These are phyloP conservation scores for Tripterygium wilfordii DNA, from an alignment of 177 flowering plant species.

Conservation along the genomic window DNA sequence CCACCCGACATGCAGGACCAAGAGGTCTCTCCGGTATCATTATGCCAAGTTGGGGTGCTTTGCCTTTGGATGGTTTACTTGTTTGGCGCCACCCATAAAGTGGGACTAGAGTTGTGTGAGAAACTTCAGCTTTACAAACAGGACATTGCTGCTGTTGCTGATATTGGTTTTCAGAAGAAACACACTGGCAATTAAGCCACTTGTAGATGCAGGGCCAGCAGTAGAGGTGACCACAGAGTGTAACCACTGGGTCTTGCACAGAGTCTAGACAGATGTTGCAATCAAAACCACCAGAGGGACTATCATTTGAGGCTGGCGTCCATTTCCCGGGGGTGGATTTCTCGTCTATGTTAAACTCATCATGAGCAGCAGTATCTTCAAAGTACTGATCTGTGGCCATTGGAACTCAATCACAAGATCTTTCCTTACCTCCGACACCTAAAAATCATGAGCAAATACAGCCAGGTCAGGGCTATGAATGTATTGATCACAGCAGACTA, in stretches of 20 bases:
- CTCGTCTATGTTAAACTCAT: slow-evolving; percentile 6
- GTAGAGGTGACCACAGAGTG: slow-evolving; percentile 52
- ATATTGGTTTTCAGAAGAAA: slow-evolving; percentile 10
- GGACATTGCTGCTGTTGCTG: slow-evolving; percentile 36
- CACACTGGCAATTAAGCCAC: slow-evolving; percentile 34
- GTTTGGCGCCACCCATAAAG: slow-evolving; percentile 45
- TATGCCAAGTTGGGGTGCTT: slow-evolving; percentile 18
- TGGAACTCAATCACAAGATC: no score
- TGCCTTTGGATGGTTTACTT: slow-evolving; percentile 20
- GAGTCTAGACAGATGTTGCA: slow-evolving; percentile 56
- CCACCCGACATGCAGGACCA: slow-evolving; percentile 15
- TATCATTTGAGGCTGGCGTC: slow-evolving; percentile 15
- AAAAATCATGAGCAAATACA: not conserved
- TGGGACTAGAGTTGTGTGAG: slow-evolving; percentile 33
- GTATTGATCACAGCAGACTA: slow-evolving; percentile 1
- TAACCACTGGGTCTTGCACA: slow-evolving; percentile 54
- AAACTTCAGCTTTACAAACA: slow-evolving; percentile 47
- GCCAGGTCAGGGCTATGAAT: not conserved
- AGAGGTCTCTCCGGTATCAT: slow-evolving; percentile 37
- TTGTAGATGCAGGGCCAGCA: slow-evolving; percentile 68
- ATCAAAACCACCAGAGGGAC: slow-evolving; percentile 31
- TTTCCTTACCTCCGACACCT: slow-evolving; percentile 3
- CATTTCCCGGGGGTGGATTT: slow-evolving; percentile 11
- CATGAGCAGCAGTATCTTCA: slow-evolving; percentile 11
- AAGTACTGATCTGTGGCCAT: slow-evolving; percentile 25